Evolutionary conservation across 345 rosid genomes (phyloP).

Genomic region (Populus ilicifolia): DNA sequence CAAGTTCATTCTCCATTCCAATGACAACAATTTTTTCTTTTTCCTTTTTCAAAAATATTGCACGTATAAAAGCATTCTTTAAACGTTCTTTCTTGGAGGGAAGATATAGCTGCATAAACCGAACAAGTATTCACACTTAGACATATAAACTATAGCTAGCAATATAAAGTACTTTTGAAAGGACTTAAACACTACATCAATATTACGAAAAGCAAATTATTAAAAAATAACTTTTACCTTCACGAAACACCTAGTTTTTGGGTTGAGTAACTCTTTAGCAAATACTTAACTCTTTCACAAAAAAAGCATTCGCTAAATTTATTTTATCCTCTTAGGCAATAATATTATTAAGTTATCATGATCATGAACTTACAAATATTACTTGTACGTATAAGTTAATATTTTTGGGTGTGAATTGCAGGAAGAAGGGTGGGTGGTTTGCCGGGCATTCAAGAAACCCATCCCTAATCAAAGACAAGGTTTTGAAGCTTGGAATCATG

Average conservation of each 20-base stretch:
- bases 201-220: background rate
- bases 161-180: background rate
- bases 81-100: background rate
- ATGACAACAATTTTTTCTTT: background rate
- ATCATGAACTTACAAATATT: background rate
- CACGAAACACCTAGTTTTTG: background rate
- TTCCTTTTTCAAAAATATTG: background rate
- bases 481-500: slow-evolving; percentile 63
- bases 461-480: slow-evolving; percentile 69
- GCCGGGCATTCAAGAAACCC: slow-evolving; percentile 90
- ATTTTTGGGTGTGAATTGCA: slow-evolving; percentile 22
- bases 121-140: background rate
- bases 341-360: too few relatives aligned
- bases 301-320: background rate
- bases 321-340: too few relatives aligned
- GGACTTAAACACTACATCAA: background rate
- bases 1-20: slow-evolving; percentile 7
- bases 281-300: background rate
- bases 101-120: background rate
- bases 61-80: background rate
- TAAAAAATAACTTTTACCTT: background rate
- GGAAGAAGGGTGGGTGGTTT: slow-evolving; percentile 99
- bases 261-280: background rate
- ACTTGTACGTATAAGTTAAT: background rate
- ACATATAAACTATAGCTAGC: background rate